These are phyloP conservation scores for Plenodomus lindquistii DNA, from an alignment of 2,329 filamentous ascomycete genomes.

Conservation along the genomic window DNA sequence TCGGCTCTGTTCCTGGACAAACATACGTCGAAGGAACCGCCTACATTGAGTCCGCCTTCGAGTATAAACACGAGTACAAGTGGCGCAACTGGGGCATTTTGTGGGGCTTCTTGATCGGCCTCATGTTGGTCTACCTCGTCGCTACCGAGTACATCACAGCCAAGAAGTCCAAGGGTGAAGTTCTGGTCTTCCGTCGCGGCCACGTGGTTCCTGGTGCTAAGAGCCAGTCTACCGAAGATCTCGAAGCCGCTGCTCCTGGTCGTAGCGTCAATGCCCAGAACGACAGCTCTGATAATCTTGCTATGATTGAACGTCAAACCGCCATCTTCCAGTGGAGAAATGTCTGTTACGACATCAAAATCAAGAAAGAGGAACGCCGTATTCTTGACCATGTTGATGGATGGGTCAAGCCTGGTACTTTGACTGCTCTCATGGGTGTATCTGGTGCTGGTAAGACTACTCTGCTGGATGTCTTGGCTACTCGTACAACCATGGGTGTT, in stretches of 20 bases:
- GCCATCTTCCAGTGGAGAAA: slow-evolving; percentile 86
- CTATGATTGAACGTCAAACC: slow-evolving; percentile 64
- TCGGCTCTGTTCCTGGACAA: slow-evolving; percentile 48
- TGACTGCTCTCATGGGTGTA: slow-evolving; percentile 86
- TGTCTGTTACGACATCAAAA: slow-evolving; percentile 78
- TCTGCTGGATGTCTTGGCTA: slow-evolving; percentile 81
- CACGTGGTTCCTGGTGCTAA: slow-evolving; percentile 53
- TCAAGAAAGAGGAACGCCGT: slow-evolving; percentile 74
- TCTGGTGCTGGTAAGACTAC: slow-evolving; percentile 95
- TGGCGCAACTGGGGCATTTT: slow-evolving; percentile 55
- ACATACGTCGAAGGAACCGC: slow-evolving; percentile 45
- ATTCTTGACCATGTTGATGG: slow-evolving; percentile 87
- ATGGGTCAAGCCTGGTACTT: slow-evolving; percentile 89
- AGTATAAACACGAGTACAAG: slow-evolving; percentile 45
- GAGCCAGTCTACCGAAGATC: slow-evolving; percentile 48
- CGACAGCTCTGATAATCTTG: slow-evolving; percentile 43
- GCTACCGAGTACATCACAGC: slow-evolving; percentile 53
- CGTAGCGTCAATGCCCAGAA: slow-evolving; percentile 40
- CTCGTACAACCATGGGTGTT: slow-evolving; percentile 85
- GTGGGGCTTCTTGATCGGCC: slow-evolving; percentile 49
- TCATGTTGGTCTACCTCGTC: slow-evolving; percentile 49
- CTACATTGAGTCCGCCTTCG: slow-evolving; percentile 41
- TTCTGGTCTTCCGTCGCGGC: slow-evolving; percentile 54
- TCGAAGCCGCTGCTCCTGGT: slow-evolving; percentile 42
- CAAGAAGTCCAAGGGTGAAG: slow-evolving; percentile 57